A percentile compares a stretch with the other conserved stretches of the same genome.
Conservation (phyloP, 73 alveolate genomes). For the Stentor coeruleus region DNA sequence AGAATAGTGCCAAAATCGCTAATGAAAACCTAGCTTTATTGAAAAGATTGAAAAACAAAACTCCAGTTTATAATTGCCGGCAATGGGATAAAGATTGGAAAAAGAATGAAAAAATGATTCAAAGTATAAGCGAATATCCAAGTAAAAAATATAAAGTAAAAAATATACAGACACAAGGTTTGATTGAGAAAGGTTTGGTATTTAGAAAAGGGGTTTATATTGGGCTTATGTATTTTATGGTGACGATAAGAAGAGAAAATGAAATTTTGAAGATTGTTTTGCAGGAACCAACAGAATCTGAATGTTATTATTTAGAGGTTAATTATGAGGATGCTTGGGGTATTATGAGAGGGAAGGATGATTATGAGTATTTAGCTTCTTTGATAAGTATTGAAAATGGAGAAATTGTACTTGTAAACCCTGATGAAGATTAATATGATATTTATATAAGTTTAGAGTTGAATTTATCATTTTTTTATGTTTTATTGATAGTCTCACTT, state of each 20-base stretch:
- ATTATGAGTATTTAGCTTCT: neutral
- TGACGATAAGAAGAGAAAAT: constrained; percentile 53
- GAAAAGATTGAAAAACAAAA: constrained; percentile 40
- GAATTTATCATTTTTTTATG: no score
- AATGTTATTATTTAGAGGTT: constrained; percentile 26
- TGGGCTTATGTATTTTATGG: constrained; percentile 52
- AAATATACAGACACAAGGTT: neutral
- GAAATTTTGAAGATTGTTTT: constrained; percentile 50
- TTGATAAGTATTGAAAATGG: neutral
- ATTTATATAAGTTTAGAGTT: no score
- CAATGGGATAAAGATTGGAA: constrained; percentile 46
- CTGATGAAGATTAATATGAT: neutral
- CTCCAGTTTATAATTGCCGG: constrained; percentile 33
- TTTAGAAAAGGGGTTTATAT: constrained; percentile 56
- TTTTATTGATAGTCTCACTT: no score
- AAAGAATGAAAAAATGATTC: constrained; percentile 29
- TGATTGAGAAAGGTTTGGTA: neutral
- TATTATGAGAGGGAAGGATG: neutral
- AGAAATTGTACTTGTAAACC: neutral
- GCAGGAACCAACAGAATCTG: constrained; percentile 58
- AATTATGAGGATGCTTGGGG: neutral
- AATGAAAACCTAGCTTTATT: constrained; percentile 43
- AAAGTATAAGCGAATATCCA: constrained; percentile 53
- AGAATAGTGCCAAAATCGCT: constrained; percentile 43
- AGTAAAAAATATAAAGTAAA: neutral